Evolutionary conservation across 352 stramenopile species (phyloP), one percentile per base, ranked within the genome.

Genomic region (Phytopythium litorale): DNA sequence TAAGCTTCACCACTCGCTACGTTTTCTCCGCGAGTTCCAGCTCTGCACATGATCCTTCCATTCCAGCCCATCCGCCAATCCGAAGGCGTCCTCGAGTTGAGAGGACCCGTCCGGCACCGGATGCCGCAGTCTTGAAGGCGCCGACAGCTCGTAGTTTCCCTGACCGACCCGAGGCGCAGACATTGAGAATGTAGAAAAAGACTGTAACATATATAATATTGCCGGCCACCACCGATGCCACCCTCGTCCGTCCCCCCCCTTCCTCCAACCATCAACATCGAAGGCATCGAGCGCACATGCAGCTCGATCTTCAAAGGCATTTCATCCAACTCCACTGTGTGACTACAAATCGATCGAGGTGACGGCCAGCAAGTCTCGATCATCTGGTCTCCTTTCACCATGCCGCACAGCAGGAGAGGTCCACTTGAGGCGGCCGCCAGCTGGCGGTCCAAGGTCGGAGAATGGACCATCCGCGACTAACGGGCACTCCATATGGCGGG

Each of bases 201-300:
- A 71, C 46, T 84, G 72, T 84, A 84, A 76, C 60, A 78, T 84
- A 84, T 81, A 81, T 76, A 67, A 70, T 80, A 84, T 81, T 76
- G 65, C 66, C 52, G 35, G 68, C 66, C 62, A 25, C 35, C 33
- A 57, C n/a, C 13, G 38, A 43, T 19, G 38, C 38, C 7, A 38
- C 3, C 12, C 7, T 38, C 12, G 35, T 43, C 38, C 38, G 38
- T 19, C 5, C 15, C 33, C 15, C 33, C 25, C 25, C 25, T 28
- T 28, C 25, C 25, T 28, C 25, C 25, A 28, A 28, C 25, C 25
- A 28, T 28, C 25, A 3, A 28, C 25, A 28, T 28, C 25, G 1
- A 28, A 28, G 25, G 3, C 25, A 28, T 28, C 25, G 25, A 28
- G 25, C 3, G 25, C 25, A 28, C 3, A 28, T 28, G 25, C 3